Evolutionary conservation across 228 moss, liverwort and hornwort species (phyloP), one percentile per base, ranked within the genome.

Genomic region (Sphagnum magellanicum): DNA sequence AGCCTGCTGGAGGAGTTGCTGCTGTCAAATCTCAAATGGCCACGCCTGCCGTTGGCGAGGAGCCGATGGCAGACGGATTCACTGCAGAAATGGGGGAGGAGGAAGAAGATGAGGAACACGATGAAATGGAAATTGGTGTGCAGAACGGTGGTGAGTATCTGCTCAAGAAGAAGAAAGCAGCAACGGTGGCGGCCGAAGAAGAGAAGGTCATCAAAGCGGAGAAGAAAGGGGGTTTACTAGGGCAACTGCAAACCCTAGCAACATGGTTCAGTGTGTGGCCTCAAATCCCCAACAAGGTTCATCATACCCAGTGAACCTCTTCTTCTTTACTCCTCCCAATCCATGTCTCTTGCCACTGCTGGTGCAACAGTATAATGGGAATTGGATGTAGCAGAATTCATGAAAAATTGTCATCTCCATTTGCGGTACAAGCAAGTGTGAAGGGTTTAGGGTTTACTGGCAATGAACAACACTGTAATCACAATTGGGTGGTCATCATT

Each of bases 251-350:
- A 67, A 78, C 10, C 58, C 17, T 83, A 4, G 79, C 80, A 53
- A 80, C 82, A 61, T 86, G 86, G 86, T 59, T 86, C 61, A 67
- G 70, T 15, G 82, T 80, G 4, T 86, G 86, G 86, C 86, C 86
- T 11, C 61, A 0, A 48, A 76, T 86, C 13, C 83, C 83, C 51
- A 51, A 72, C 14, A 79, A 76, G 83, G 86, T 83, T 71, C 9
- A 16, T 6, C 5, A 5, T 67, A 13, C 3, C 14, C 4, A 8
- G 14, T 12, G 53, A 68, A 15, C 62, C 62, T 62, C 3, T n/a
- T 15, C 62, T 62, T n/a, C 14, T 32, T 62, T 7, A 6, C 6
- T 62, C 14, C 6, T 62, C 11, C 62, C 15, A 6, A 10, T 15
- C 1, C 62, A 10, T 62, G 62, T n/a, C 15, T 10, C 62, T 10